Conservation (phyloP, 2,329 filamentous ascomycete genomes). For the Penicillium sp. region DNA sequence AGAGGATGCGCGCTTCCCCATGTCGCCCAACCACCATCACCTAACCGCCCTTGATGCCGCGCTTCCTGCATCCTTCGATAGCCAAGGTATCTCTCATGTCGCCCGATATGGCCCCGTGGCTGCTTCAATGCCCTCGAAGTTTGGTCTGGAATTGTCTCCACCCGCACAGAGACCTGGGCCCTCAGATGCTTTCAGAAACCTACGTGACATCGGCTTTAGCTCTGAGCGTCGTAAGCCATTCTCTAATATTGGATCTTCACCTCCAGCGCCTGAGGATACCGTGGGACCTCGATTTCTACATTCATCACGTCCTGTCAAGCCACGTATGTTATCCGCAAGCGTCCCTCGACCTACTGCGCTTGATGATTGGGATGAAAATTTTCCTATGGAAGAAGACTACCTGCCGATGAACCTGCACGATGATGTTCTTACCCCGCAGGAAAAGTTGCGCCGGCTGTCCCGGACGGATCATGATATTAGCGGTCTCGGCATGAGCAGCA, state of each 20-base stretch:
- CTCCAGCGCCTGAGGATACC: slow-evolving; percentile 65
- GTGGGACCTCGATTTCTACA: slow-evolving; percentile 65
- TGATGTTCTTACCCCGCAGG: slow-evolving; percentile 62
- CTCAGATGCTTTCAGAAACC: slow-evolving; percentile 61
- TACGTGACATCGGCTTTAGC: slow-evolving; percentile 67
- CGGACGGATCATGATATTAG: slow-evolving; percentile 58
- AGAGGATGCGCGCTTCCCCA: slow-evolving; percentile 72
- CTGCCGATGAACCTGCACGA: slow-evolving; percentile 70
- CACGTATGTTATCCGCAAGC: slow-evolving; percentile 61
- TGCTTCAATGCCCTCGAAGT: slow-evolving; percentile 88
- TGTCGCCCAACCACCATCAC: slow-evolving; percentile 70
- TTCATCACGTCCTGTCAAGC: slow-evolving; percentile 64
- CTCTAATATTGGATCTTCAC: slow-evolving; percentile 56
- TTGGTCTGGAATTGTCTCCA: slow-evolving; percentile 77
- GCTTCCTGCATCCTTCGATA: slow-evolving; percentile 92
- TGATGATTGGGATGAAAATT: slow-evolving; percentile 64
- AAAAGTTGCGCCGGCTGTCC: slow-evolving; percentile 60
- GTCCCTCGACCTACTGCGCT: slow-evolving; percentile 53
- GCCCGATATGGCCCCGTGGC: slow-evolving; percentile 88
- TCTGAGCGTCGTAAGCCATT: slow-evolving; percentile 66
- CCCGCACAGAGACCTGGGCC: slow-evolving; percentile 69
- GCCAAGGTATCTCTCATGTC: slow-evolving; percentile 89
- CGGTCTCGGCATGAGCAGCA: slow-evolving; percentile 52
- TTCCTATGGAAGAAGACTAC: slow-evolving; percentile 86
- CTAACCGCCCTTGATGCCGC: slow-evolving; percentile 94